Base-by-base conservation (phyloP, 2,329 filamentous ascomycete genomes). In the Aspergillus fumigatiaffinis region DNA sequence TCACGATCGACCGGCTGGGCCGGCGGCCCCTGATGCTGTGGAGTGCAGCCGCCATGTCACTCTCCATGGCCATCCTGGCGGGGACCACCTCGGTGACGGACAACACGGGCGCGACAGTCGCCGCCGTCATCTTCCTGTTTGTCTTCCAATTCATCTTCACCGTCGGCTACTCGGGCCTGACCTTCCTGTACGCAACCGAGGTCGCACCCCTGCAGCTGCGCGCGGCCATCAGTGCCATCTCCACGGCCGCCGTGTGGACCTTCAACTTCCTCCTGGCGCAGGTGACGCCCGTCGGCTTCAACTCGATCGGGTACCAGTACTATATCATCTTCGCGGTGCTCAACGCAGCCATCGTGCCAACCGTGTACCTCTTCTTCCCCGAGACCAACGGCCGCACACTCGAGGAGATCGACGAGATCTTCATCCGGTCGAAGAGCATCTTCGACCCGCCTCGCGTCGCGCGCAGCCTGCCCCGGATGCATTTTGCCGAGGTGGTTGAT, bases 61-160 rank as follows among this genome's bases (percentile, higher is more conserved):
- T 63, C 20, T 69, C 62, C 7, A 71, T 71, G 69, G 69, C 66
- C 1, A 56, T 71, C 3, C 73, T 86, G 9, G 80, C 82, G 3
- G 74, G 84, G 35, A 76, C 79, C 4, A 83, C 80, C 3, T 82
- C 78, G 12, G 72, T 69, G 32, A 52, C 51, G 0, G 67, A 70
- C 14, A 81, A 82, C 68, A 73, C 72, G 2, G 58, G 73, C 1
- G 77, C 82, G 2, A 77, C 81, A 58, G 79, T 84, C 46, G 79
- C 77, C 0, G 81, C 80, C 0, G 81, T 80, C 0, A 77, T 82
- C 60, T 84, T 84, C 68, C 77, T 86, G 51, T 86, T 83, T 69
- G 68, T 84, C 50, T 87, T 83, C 74, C 83, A 85, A 70, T 82
- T 80, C 63, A 85, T 86, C 70, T 81, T 84, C 48, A 82, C 81